Evolutionary conservation across 371 early-diverging fungal species (phyloP).

Genomic region (Mortierella sp.): DNA sequence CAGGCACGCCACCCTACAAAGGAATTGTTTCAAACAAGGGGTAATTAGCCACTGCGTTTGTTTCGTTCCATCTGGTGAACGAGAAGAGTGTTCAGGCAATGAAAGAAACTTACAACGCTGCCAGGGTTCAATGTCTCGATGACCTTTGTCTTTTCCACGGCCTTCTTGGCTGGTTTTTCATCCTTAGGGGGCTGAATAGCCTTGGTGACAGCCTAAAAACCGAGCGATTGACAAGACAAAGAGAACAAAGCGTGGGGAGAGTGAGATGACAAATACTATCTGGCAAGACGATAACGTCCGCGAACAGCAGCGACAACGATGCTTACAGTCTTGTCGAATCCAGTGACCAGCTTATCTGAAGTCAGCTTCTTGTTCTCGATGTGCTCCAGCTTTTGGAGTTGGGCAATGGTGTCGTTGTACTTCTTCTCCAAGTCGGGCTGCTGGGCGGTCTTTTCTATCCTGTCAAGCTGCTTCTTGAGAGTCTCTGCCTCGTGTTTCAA

Average conservation of each 20-base stretch:
- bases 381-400: slow-evolving; percentile 69
- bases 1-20: slow-evolving; percentile 41
- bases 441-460: slow-evolving; percentile 60
- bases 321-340: slow-evolving; percentile 80
- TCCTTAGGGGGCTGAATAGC: slow-evolving; percentile 49
- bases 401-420: slow-evolving; percentile 59
- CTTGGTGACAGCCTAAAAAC: slow-evolving; percentile 67
- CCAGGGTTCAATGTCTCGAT: slow-evolving; percentile 83
- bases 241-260: neutral
- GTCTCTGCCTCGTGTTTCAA: slow-evolving; percentile 70
- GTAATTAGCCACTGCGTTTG: neutral
- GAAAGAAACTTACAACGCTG: slow-evolving; percentile 60
- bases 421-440: slow-evolving; percentile 52
- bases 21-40: neutral
- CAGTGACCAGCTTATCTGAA: slow-evolving; percentile 82
- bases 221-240: neutral
- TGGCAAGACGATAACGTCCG: neutral
- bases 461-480: slow-evolving; percentile 67
- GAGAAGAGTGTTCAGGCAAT: neutral
- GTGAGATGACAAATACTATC: neutral
- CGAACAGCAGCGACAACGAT: neutral
- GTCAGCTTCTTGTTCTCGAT: slow-evolving; percentile 82
- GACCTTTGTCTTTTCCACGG: slow-evolving; percentile 64
- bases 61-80: neutral
- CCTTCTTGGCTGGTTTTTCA: slow-evolving; percentile 58